A percentile compares a stretch with the other conserved stretches of the same genome.
These are phyloP conservation scores for Solanum rostratum DNA, from an alignment of 257 asterid species.

Conservation along the genomic window DNA sequence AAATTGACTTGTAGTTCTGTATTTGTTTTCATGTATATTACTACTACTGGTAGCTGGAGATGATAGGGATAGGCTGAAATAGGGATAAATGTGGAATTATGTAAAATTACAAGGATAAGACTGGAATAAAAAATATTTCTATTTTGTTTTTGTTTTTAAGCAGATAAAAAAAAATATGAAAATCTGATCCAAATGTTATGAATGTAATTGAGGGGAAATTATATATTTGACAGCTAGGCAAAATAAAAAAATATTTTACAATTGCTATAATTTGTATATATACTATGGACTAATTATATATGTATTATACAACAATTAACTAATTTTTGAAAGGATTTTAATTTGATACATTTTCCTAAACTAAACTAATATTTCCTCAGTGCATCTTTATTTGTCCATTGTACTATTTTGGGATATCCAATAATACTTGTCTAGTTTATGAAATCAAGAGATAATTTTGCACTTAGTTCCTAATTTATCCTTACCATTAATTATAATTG, in stretches of 20 bases:
- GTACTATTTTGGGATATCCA: no score
- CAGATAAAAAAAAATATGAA: background rate
- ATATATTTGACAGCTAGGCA: background rate
- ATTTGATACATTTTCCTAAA: background rate
- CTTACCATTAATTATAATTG: no score
- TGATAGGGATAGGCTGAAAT: background rate
- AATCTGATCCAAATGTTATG: background rate
- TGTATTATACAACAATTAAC: no score
- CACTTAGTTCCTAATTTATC: no score
- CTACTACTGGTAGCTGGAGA: background rate
- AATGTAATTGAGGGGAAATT: background rate
- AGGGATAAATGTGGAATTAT: background rate
- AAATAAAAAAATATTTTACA: no score
- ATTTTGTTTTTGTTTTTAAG: background rate
- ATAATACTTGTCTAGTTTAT: no score
- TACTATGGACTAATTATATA: no score
- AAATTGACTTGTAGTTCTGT: background rate
- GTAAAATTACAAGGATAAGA: background rate
- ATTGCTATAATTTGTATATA: no score
- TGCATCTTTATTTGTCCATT: no score
- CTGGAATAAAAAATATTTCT: background rate
- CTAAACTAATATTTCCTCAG: background rate
- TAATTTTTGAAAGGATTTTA: background rate
- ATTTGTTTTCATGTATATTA: background rate
- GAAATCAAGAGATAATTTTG: no score